Percentiles rank a stretch among this genome's conserved stretches.
Evolutionary conservation across 495 filamentous ascomycete genomes (phyloP).

Genomic region (Barbatosphaeria neglecta): DNA sequence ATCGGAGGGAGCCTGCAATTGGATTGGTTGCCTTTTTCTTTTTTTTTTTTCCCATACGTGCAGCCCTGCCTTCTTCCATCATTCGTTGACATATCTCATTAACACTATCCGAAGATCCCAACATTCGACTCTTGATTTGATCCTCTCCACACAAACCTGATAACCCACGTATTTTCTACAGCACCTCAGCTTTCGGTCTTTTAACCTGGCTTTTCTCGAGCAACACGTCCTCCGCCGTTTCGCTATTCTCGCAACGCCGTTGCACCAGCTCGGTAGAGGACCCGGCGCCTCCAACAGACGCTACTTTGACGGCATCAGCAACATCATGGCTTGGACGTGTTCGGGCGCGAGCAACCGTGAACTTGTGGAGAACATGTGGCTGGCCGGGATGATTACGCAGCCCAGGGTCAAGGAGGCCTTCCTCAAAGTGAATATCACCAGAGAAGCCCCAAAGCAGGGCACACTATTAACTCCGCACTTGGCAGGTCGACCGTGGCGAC

Average conservation of each 20-base stretch:
- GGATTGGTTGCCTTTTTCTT: too few relatives aligned
- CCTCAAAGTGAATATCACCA: constrained; percentile 42
- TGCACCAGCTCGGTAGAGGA: not conserved
- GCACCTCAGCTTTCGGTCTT: not conserved
- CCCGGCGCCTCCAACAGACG: not conserved
- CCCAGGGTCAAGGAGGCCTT: constrained; percentile 67
- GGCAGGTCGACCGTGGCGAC: constrained; percentile 78
- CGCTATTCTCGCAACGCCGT: not conserved
- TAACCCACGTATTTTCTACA: not conserved
- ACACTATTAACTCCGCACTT: not conserved
- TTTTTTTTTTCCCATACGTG: too few relatives aligned
- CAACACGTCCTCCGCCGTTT: not conserved
- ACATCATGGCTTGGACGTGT: constrained; percentile 90
- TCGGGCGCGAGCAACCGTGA: constrained; percentile 66
- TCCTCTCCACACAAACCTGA: not conserved
- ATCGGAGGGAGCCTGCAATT: too few relatives aligned
- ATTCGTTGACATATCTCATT: too few relatives aligned
- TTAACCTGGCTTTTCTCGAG: constrained; percentile 2
- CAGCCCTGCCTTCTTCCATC: too few relatives aligned
- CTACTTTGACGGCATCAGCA: constrained; percentile 6
- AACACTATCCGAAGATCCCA: too few relatives aligned
- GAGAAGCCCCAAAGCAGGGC: not conserved
- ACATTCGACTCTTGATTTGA: too few relatives aligned
- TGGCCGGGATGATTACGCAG: constrained; percentile 58
- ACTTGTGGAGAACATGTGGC: constrained; percentile 68